Conservation (phyloP, 2,329 filamentous ascomycete species). For the Colletotrichum gloeosporioides region DNA sequence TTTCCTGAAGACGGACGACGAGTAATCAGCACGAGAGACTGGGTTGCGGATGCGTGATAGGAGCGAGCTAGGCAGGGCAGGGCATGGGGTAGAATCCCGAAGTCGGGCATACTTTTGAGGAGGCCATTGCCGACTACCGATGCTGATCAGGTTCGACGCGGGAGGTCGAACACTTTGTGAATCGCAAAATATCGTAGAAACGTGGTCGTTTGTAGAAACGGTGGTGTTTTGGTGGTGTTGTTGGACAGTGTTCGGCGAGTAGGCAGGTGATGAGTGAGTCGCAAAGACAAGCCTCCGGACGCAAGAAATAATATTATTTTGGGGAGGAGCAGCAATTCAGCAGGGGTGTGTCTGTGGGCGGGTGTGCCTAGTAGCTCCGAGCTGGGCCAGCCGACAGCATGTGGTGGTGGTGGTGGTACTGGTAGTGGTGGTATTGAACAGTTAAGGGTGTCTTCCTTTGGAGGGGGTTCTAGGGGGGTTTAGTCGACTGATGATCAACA, state of each 20-base stretch:
- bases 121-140: conserved; percentile 59
- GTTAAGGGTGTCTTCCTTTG: not conserved
- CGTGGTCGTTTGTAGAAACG: not conserved
- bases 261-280: conserved; percentile 19
- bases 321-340: conserved; percentile 25
- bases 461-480: not conserved
- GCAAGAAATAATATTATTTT: conserved; percentile 27
- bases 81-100: conserved; percentile 14
- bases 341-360: conserved; percentile 24
- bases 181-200: conserved; percentile 28
- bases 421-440: conserved; percentile 15
- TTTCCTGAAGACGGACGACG: conserved; percentile 55
- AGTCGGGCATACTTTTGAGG: conserved; percentile 60
- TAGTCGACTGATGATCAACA: conserved; percentile 18
- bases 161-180: conserved; percentile 21
- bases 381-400: conserved; percentile 20
- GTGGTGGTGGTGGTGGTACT: conserved; percentile 13
- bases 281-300: conserved; percentile 20
- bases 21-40: conserved; percentile 42
- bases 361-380: conserved; percentile 22
- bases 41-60: conserved; percentile 15
- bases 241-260: conserved; percentile 6
- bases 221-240: not conserved
- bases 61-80: conserved; percentile 18
- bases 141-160: conserved; percentile 28